Percentiles rank a stretch among this genome's conserved stretches.
phyloP scores from a whole-genome alignment of 2,329 filamentous ascomycete genomes.

The Alternaria triticimaculans region DNA sequence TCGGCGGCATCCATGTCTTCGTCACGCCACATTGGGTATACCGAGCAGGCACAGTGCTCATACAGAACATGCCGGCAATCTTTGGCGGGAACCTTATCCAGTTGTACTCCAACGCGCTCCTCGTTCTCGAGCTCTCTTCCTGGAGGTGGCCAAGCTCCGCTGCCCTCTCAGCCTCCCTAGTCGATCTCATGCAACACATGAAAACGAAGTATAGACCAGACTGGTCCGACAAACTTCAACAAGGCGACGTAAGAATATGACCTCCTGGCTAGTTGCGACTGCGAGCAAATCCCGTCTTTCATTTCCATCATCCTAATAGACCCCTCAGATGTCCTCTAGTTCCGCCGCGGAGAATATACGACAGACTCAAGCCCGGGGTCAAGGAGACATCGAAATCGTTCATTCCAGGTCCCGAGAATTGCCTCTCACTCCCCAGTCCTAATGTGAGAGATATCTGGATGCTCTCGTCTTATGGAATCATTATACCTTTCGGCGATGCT shows the following conservation, averaged over 20 bases:
- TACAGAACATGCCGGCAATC: constrained; percentile 41
- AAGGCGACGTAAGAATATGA: constrained; percentile 40
- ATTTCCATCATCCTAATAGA: constrained; percentile 9
- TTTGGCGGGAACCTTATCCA: constrained; percentile 42
- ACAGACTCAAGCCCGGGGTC: not conserved
- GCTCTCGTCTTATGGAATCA: not conserved
- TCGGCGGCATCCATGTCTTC: constrained; percentile 40
- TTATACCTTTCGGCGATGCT: not conserved
- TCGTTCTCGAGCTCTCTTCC: constrained; percentile 42
- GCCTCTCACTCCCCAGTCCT: not conserved
- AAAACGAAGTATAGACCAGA: constrained; percentile 37
- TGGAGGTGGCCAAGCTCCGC: constrained; percentile 46
- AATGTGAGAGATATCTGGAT: not conserved
- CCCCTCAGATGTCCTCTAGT: constrained; percentile 2
- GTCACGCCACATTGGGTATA: constrained; percentile 48
- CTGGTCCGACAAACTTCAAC: constrained; percentile 35
- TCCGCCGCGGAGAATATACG: constrained; percentile 4
- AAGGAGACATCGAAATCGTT: not conserved
- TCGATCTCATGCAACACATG: constrained; percentile 43
- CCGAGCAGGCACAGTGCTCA: constrained; percentile 39
- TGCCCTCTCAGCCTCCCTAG: constrained; percentile 34
- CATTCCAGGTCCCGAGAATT: not conserved
- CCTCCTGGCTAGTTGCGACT: constrained; percentile 3
- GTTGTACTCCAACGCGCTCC: constrained; percentile 44
- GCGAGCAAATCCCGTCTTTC: not conserved